phyloP scores from a whole-genome alignment of 768 basidiomycete species.

The Mycena polygramma region DNA sequence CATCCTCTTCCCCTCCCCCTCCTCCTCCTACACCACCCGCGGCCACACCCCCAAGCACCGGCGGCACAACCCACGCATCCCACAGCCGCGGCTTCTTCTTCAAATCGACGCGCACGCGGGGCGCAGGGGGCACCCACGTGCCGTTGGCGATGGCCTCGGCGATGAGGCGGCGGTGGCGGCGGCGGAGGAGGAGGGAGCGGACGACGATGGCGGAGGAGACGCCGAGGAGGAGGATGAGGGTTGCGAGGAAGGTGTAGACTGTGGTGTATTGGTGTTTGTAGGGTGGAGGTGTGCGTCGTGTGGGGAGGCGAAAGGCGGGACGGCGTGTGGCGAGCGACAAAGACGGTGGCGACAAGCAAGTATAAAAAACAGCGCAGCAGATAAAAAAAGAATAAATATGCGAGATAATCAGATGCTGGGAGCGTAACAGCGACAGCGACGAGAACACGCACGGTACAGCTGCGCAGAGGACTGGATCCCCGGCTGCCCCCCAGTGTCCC shows the following conservation, averaged over 20 bases:
- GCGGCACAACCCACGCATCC: constrained; percentile 56
- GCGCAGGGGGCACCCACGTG: constrained; percentile 65
- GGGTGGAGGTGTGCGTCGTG: background rate
- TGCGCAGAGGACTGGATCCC: constrained; percentile 24
- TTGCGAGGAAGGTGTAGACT: constrained; percentile 66
- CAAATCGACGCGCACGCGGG: constrained; percentile 52
- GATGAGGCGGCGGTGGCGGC: constrained; percentile 69
- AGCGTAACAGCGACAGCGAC: background rate
- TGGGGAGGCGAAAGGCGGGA: background rate
- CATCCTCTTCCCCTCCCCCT: too few species aligned
- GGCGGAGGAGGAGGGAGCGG: constrained; percentile 73
- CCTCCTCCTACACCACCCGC: too few species aligned
- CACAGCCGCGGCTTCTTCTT: constrained; percentile 63
- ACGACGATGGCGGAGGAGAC: constrained; percentile 78
- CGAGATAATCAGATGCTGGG: background rate
- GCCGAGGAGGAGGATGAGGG: constrained; percentile 74
- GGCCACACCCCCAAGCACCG: background rate
- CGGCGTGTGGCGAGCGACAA: background rate
- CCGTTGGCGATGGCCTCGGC: constrained; percentile 77
- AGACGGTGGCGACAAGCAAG: background rate
- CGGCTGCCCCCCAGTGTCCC: background rate
- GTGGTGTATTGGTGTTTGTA: background rate
- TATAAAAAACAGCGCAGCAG: background rate
- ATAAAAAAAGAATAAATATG: background rate
- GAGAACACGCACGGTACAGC: constrained; percentile 28